Conservation (phyloP, 2,329 filamentous ascomycete species). For the Metarhizium sp. region DNA sequence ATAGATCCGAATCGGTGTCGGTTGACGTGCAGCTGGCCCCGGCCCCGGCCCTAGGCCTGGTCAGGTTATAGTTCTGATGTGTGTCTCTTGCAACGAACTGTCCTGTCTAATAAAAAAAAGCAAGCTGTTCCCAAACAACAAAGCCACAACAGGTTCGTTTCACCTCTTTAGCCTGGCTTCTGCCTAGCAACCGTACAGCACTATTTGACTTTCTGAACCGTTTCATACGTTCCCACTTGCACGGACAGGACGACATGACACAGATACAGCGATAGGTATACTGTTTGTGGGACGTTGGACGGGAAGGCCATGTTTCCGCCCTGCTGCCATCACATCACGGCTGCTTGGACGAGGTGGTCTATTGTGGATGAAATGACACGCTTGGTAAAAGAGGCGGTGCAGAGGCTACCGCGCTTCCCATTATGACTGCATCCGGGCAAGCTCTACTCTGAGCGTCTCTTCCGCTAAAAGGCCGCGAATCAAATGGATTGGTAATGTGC, state of each 20-base stretch:
- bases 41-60: not conserved
- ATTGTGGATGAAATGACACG: no score
- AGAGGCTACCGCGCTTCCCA: no score
- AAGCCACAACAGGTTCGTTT: conserved; percentile 1
- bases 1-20: conserved; percentile 4
- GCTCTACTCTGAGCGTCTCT: no score
- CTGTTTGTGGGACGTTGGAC: not conserved
- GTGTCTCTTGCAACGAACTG: not conserved
- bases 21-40: conserved; percentile 3
- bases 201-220: not conserved
- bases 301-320: not conserved
- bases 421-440: no score
- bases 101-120: not conserved
- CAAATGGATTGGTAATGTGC: not conserved
- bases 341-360: not conserved
- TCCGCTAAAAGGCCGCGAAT: no score
- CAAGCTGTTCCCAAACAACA: not conserved
- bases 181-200: not conserved
- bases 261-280: not conserved
- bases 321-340: not conserved
- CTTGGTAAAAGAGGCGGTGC: no score
- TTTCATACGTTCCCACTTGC: not conserved
- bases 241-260: not conserved
- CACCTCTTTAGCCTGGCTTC: not conserved
- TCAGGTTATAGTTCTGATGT: no score